A percentile compares a stretch with the other conserved stretches of the same genome.
These are phyloP conservation scores for Aspergillus fijiensis DNA, from an alignment of 2,329 filamentous ascomycete species.

Conservation along the genomic window DNA sequence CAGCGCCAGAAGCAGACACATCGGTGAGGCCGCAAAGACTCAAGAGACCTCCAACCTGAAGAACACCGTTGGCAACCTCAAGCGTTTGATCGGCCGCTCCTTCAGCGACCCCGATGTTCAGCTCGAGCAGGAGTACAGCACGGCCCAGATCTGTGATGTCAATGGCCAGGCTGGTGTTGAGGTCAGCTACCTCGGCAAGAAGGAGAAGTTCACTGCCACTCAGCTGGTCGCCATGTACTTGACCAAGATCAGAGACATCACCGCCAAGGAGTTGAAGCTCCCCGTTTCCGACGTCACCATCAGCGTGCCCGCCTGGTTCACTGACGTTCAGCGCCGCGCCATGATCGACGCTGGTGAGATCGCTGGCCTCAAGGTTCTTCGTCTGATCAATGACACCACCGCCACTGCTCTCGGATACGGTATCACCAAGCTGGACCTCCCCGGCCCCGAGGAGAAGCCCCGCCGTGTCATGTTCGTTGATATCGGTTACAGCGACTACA, in stretches of 20 bases:
- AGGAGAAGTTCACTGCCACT: conserved; percentile 90
- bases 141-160: conserved; percentile 81
- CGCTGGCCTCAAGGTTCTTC: conserved; percentile 85
- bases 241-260: conserved; percentile 88
- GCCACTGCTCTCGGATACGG: conserved; percentile 94
- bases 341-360: conserved; percentile 91
- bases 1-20: conserved; percentile 86
- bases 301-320: conserved; percentile 96
- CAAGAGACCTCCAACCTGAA: conserved; percentile 99
- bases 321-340: conserved; percentile 84
- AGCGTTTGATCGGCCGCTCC: conserved; percentile 84
- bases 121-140: conserved; percentile 88
- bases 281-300: conserved; percentile 92
- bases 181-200: conserved; percentile 89
- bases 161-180: conserved; percentile 94
- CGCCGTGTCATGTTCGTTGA: conserved; percentile 89
- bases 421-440: conserved; percentile 96
- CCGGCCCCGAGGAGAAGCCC: conserved; percentile 83
- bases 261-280: conserved; percentile 81
- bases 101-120: conserved; percentile 88
- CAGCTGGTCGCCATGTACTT: conserved; percentile 95
- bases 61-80: conserved; percentile 92
- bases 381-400: conserved; percentile 97
- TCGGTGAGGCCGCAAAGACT: conserved; percentile 94
- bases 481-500: conserved; percentile 96